These are phyloP conservation scores for Styphnolobium japonicum DNA, from an alignment of 306 rosid species.

Conservation along the genomic window DNA sequence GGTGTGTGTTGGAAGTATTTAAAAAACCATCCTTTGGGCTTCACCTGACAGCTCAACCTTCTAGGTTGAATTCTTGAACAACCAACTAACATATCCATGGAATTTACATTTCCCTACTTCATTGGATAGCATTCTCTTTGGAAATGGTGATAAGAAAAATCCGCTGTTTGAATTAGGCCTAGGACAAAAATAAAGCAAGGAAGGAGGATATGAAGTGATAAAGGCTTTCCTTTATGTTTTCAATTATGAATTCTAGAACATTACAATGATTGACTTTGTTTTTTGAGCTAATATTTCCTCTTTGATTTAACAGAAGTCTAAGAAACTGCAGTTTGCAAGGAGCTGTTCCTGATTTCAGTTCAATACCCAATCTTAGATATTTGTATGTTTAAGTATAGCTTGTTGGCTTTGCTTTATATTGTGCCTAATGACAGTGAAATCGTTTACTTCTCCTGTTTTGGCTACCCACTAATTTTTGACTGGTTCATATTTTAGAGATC, in stretches of 20 bases:
- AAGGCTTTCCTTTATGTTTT: background rate
- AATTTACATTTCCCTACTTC: too few relatives aligned
- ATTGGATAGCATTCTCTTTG: too few relatives aligned
- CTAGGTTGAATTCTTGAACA: background rate
- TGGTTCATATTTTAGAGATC: slow-evolving; percentile 64
- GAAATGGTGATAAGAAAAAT: too few relatives aligned
- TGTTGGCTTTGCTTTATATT: slow-evolving; percentile 4
- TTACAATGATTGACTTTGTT: background rate
- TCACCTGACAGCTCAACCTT: background rate
- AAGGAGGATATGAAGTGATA: background rate
- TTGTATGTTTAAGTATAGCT: slow-evolving; percentile 54
- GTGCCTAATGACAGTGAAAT: background rate
- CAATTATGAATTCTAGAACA: slow-evolving; percentile 3
- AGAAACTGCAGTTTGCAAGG: slow-evolving; percentile 87
- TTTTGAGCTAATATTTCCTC: slow-evolving; percentile 24
- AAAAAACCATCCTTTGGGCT: background rate
- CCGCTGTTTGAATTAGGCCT: too few relatives aligned
- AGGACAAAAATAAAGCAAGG: background rate
- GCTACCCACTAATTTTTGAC: slow-evolving; percentile 16
- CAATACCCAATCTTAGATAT: slow-evolving; percentile 53
- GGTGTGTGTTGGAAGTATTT: background rate
- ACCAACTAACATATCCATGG: background rate
- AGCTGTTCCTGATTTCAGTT: slow-evolving; percentile 71
- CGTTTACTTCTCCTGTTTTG: slow-evolving; percentile 1
- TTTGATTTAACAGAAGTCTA: slow-evolving; percentile 67